Base-by-base conservation (phyloP, 495 filamentous ascomycete genomes). In the Pseudomonodictys pantanalensis region DNA sequence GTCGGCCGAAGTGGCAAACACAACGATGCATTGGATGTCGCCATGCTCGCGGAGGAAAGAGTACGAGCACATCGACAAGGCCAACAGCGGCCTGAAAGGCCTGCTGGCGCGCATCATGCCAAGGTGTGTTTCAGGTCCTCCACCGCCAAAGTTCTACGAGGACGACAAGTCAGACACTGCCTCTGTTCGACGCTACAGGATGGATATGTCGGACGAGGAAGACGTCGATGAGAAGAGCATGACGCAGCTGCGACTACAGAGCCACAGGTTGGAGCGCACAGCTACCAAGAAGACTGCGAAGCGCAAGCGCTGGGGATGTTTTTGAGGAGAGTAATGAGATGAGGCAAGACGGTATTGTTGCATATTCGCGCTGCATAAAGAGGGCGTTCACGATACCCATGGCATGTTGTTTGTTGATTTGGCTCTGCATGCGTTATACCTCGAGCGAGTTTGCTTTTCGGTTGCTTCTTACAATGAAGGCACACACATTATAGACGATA, bases 21-120 rank as follows among this genome's bases (percentile, higher is more conserved):
- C 58, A 10, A 57, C 42, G 12, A 66, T 52, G 28, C 58, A 66
- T 32, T 66, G 64, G 64, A 66, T 55, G 41, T 66, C 64, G 5
- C 58, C 58, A 1, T 35, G 41, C 42, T 62, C 64, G 22, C 43
- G 64, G 24, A 30, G 44, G 17, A 35, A 35, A 5, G 52, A 66
- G 44, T 66, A 66, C 46, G 58, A 60, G 18, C 44, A 59, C 30
- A 66, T 66, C 24, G 64, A 66, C 32, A 22, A 50, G 5, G 49
- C 52, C 33, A 49, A 56, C 49, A 52, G 38, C 24, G 64, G 64
- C 11, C 11, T 62, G 7, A 52, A 58, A 32, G 58, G 64, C 1
- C 20, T 62, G 5, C n/a, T 62, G 22, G 43, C 58, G 12, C 47
- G 41, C 24, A 38, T 66, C 12, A 22, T 56, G 12, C 58, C 58